Percentiles rank a stretch among this genome's conserved stretches.
Evolutionary conservation across 177 flowering plant genomes (phyloP).

Genomic region (Vitis hybrid): DNA sequence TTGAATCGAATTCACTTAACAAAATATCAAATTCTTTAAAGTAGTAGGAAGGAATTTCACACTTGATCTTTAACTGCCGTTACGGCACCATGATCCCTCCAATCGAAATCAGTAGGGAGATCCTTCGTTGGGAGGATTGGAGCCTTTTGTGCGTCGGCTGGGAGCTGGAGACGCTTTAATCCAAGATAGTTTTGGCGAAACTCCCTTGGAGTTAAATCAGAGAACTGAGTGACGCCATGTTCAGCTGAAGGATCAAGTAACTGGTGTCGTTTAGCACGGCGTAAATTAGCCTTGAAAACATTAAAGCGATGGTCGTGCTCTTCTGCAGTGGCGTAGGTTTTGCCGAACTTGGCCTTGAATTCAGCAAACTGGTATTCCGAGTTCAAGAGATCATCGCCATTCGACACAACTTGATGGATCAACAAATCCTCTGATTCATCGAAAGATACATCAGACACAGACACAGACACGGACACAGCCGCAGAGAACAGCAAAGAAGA

Average conservation of each 20-base stretch:
- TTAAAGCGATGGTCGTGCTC: slow-evolving; percentile 62
- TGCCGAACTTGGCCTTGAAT: slow-evolving; percentile 53
- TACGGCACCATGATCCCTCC: slow-evolving; percentile 79
- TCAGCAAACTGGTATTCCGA: slow-evolving; percentile 53
- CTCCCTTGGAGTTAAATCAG: slow-evolving; percentile 68
- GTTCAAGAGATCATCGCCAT: slow-evolving; percentile 27
- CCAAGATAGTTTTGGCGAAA: slow-evolving; percentile 53
- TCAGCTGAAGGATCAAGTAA: slow-evolving; percentile 59
- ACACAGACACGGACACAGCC: slow-evolving; percentile 4
- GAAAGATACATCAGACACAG: neutral
- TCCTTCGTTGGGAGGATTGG: slow-evolving; percentile 65
- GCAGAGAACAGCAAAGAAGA: slow-evolving; percentile 13
- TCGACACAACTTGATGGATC: slow-evolving; percentile 56
- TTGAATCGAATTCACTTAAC: neutral
- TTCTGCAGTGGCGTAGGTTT: slow-evolving; percentile 47
- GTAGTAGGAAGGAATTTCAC: neutral
- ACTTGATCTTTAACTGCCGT: slow-evolving; percentile 71
- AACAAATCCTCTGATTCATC: slow-evolving; percentile 30
- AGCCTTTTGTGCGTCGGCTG: slow-evolving; percentile 55
- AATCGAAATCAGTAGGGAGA: slow-evolving; percentile 65
- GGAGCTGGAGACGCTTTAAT: slow-evolving; percentile 40
- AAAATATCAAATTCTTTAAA: too few relatives aligned
- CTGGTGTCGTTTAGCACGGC: slow-evolving; percentile 61
- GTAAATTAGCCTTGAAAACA: slow-evolving; percentile 66
- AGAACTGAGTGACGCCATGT: slow-evolving; percentile 71